Conservation (phyloP, 495 filamentous ascomycete genomes). For the Hypoxylon cercidicola region DNA sequence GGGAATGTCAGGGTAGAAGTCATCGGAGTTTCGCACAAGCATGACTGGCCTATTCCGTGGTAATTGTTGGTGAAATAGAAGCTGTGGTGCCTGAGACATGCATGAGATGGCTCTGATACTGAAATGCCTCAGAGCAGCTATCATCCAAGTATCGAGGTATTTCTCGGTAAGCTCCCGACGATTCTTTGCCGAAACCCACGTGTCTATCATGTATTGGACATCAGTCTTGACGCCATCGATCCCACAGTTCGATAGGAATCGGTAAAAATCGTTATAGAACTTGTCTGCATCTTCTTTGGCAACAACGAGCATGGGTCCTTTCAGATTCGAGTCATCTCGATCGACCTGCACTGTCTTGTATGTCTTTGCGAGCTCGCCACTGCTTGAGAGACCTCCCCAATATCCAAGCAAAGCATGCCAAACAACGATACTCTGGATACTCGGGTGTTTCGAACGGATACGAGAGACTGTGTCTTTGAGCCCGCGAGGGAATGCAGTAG, state of each 20-base stretch:
- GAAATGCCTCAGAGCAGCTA: conserved; percentile 81
- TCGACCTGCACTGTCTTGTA: conserved; percentile 80
- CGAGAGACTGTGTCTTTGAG: conserved; percentile 72
- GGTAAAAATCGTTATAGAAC: conserved; percentile 94
- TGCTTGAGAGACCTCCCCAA: conserved; percentile 86
- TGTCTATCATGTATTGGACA: conserved; percentile 86
- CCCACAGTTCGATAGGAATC: conserved; percentile 73
- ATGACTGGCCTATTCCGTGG: conserved; percentile 74
- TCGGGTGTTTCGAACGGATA: conserved; percentile 75
- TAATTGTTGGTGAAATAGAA: conserved; percentile 84
- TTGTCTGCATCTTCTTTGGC: conserved; percentile 72
- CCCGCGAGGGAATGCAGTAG: conserved; percentile 80
- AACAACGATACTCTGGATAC: conserved; percentile 85
- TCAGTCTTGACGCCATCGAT: conserved; percentile 91
- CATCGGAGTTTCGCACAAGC: conserved; percentile 87
- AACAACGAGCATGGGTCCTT: conserved; percentile 77
- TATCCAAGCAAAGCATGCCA: conserved; percentile 98
- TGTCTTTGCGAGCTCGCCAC: conserved; percentile 74
- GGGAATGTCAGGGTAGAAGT: conserved; percentile 86
- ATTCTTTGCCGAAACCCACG: conserved; percentile 71
- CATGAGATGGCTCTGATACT: conserved; percentile 82
- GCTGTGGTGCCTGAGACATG: conserved; percentile 88
- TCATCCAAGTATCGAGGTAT: conserved; percentile 89
- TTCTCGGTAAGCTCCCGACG: conserved; percentile 73
- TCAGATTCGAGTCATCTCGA: conserved; percentile 60